A percentile compares a stretch with the other conserved stretches of the same genome.
These are phyloP conservation scores for Alternaria gansuensis DNA, from an alignment of 2,329 filamentous ascomycete species.

Conservation along the genomic window DNA sequence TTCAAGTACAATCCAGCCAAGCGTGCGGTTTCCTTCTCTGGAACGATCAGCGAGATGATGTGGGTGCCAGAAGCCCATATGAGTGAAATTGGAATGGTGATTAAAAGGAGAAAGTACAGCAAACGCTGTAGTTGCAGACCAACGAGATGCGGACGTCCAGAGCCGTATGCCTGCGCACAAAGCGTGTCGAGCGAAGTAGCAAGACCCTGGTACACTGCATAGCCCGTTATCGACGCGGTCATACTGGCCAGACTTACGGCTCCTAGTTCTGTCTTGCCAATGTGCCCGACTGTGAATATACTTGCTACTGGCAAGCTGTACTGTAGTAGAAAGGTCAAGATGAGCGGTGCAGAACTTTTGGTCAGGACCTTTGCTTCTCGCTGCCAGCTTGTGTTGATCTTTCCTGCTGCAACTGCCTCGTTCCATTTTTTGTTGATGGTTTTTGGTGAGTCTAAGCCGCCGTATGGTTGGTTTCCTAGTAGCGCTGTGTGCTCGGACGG, in stretches of 20 bases:
- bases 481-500: constrained; percentile 60
- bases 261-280: constrained; percentile 59
- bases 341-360: constrained; percentile 57
- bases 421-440: constrained; percentile 56
- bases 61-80: constrained; percentile 75
- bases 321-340: constrained; percentile 60
- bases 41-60: constrained; percentile 71
- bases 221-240: constrained; percentile 61
- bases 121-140: constrained; percentile 84
- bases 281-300: constrained; percentile 61
- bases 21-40: constrained; percentile 73
- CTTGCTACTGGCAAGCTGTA: constrained; percentile 59
- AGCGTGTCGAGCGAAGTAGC: constrained; percentile 91
- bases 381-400: constrained; percentile 90
- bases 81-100: constrained; percentile 75
- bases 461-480: constrained; percentile 56
- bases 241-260: constrained; percentile 60
- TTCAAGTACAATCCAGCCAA: constrained; percentile 79
- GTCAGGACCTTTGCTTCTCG: constrained; percentile 84
- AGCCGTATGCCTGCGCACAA: constrained; percentile 93
- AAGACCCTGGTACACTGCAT: constrained; percentile 67
- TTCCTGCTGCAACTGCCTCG: constrained; percentile 79
- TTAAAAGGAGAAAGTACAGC: constrained; percentile 76
- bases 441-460: constrained; percentile 61
- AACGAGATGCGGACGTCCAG: constrained; percentile 86